These are phyloP conservation scores for Ophiocytium majus DNA, from an alignment of 352 stramenopile species.

Conservation along the genomic window DNA sequence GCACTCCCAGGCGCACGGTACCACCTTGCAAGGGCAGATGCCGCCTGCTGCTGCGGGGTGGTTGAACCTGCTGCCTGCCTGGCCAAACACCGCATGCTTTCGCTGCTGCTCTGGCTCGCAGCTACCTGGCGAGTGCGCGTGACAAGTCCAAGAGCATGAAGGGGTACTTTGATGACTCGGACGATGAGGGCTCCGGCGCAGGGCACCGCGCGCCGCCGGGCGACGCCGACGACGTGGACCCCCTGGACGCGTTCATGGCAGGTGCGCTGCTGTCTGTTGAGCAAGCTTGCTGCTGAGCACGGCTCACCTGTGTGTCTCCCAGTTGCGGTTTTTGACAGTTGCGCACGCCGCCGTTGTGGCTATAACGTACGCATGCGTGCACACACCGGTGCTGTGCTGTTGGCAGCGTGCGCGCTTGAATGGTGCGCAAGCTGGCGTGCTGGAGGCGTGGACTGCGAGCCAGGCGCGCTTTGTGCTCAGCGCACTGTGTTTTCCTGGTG, in stretches of 20 bases:
- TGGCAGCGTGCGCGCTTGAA: background rate
- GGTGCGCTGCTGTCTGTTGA: background rate
- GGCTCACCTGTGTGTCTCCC: background rate
- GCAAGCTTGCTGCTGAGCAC: too few relatives aligned
- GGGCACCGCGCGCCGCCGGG: background rate
- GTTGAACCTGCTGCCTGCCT: background rate
- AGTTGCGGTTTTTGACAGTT: background rate
- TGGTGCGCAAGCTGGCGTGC: too few relatives aligned
- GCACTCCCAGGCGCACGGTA: too few relatives aligned
- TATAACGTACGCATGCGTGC: background rate
- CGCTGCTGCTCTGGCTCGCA: background rate
- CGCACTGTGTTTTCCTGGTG: too few relatives aligned
- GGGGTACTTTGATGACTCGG: constrained; percentile 50
- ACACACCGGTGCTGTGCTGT: background rate
- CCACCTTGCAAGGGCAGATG: too few relatives aligned
- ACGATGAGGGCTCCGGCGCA: constrained; percentile 16
- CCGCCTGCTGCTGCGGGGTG: too few relatives aligned
- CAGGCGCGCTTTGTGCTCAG: too few relatives aligned
- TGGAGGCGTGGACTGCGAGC: too few relatives aligned
- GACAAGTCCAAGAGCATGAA: constrained; percentile 35
- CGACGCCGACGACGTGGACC: constrained; percentile 56
- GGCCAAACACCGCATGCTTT: background rate
- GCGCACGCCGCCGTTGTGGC: background rate
- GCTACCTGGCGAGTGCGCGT: constrained; percentile 38
- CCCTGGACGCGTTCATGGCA: constrained; percentile 60